Evolutionary conservation across 202 grass and related monocot species (phyloP).

Genomic region (Zizania palustris): DNA sequence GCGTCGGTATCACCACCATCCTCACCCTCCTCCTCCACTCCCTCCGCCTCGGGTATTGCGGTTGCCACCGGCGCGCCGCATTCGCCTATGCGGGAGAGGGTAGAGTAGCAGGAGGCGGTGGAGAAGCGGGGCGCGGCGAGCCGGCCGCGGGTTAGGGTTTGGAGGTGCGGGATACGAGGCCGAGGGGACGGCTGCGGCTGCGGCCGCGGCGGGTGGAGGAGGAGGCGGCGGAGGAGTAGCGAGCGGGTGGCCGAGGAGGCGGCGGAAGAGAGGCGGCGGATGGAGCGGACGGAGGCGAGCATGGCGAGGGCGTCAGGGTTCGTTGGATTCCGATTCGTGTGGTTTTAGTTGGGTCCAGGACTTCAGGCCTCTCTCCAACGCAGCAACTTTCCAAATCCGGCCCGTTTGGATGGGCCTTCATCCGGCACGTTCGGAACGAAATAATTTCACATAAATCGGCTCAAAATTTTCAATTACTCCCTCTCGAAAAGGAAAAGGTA

Average conservation of each 20-base stretch:
- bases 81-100: slow-evolving; percentile 28
- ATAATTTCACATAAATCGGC: no score
- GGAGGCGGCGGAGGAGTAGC: slow-evolving; percentile 25
- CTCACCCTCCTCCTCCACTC: slow-evolving; percentile 6
- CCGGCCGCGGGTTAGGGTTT: slow-evolving; percentile 28
- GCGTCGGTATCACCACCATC: slow-evolving; percentile 21
- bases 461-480: no score
- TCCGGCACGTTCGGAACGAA: no score
- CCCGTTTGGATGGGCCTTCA: no score
- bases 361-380: background rate
- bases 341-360: slow-evolving; percentile 1
- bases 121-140: slow-evolving; percentile 38
- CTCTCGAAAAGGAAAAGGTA: no score
- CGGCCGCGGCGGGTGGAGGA: background rate
- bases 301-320: slow-evolving; percentile 48
- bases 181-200: background rate
- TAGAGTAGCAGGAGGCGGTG: slow-evolving; percentile 30
- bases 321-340: slow-evolving; percentile 9
- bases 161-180: slow-evolving; percentile 24
- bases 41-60: slow-evolving; percentile 29
- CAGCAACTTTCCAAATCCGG: no score
- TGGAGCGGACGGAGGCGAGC: slow-evolving; percentile 43
- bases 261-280: slow-evolving; percentile 47
- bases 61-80: slow-evolving; percentile 27
- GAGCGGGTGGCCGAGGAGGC: slow-evolving; percentile 1